Percentiles rank a stretch among this genome's conserved stretches.
phyloP scores from a whole-genome alignment of 805 yeast species.

The Wickerhamomyces chambardii region DNA sequence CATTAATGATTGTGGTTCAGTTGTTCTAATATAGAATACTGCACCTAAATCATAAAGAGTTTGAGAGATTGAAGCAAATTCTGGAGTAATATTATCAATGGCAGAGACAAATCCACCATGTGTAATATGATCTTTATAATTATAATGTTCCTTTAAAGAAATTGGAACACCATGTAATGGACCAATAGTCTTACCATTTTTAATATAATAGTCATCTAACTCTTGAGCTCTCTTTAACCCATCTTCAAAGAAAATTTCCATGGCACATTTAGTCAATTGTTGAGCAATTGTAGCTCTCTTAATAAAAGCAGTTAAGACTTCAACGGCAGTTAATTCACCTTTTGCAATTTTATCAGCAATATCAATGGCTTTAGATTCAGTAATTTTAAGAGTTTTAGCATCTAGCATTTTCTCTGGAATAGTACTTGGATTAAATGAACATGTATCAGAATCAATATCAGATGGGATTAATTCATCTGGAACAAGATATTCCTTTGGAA shows the following conservation, averaged over 20 bases:
- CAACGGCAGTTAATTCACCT: slow-evolving; percentile 19
- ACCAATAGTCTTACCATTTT: slow-evolving; percentile 42
- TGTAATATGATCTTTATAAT: slow-evolving; percentile 36
- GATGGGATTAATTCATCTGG: slow-evolving; percentile 10
- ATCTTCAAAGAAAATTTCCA: slow-evolving; percentile 35
- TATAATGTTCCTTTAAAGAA: slow-evolving; percentile 38
- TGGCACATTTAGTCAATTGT: slow-evolving; percentile 30
- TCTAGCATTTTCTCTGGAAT: slow-evolving; percentile 13
- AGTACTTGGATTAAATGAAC: slow-evolving; percentile 13
- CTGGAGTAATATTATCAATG: slow-evolving; percentile 21
- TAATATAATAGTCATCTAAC: slow-evolving; percentile 36
- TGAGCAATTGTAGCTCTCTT: slow-evolving; percentile 48
- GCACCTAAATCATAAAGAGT: slow-evolving; percentile 39
- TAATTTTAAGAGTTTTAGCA: slow-evolving; percentile 13
- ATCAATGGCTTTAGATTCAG: slow-evolving; percentile 9
- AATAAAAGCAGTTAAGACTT: slow-evolving; percentile 32
- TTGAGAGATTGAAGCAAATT: slow-evolving; percentile 29
- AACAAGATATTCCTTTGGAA: slow-evolving; percentile 17
- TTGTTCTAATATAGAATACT: slow-evolving; percentile 45
- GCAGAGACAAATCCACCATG: slow-evolving; percentile 39
- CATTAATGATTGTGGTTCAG: slow-evolving; percentile 42
- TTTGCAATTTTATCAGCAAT: slow-evolving; percentile 19
- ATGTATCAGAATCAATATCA: slow-evolving; percentile 5
- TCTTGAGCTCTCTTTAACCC: slow-evolving; percentile 46
- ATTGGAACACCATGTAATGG: slow-evolving; percentile 65